Evolutionary conservation across 1,284 basidiomycete species (phyloP), one percentile per base, ranked within the genome.

Genomic region (Trametes pubescens): DNA sequence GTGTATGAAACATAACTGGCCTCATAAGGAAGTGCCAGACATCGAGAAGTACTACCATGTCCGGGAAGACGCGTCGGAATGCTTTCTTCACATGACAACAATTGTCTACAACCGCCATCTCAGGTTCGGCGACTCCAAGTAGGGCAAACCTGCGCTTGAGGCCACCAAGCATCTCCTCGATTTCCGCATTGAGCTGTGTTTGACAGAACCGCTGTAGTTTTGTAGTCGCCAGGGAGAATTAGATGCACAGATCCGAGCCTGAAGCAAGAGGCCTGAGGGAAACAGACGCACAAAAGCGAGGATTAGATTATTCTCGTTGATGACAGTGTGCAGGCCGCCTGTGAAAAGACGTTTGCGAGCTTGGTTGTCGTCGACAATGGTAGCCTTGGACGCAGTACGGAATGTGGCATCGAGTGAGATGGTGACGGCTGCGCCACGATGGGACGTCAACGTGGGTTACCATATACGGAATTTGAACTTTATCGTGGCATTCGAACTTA

Each of bases 71-170:
- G 1, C 32, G 24, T 37, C 22, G 14, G 3, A 72, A 65, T 26
- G 65, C 65, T 29, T 9, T 49, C 40, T 62, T 49, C 6, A 73
- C 66, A 47, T 66, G 61, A 58, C 72, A 74, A 56, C 73, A 75
- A 49, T 73, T 74, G 61, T 74, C 73, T 0, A 62, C 68, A 14
- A 71, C 61, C 0, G 60, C 67, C 54, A 70, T 66, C 43, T 68
- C 67, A 0, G 72, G 71, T 0, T 59, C 32, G 0, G 61, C 21
- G 2, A 72, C 51, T 0, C 59, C 66, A 0, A 73, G 66, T 2
- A 56, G n/a, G 0, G 49, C 55, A 22, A 61, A 67, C 0, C 70
- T 65, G 0, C 29, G 21, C 44, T 59, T 63, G 4, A 70, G 37
- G 14, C 72, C 72, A 10, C 61, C 24, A 1, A 75, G 63, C 1